phyloP scores from a whole-genome alignment of 192 early-diverging fungal genomes.

The Phycomyces nitens region DNA sequence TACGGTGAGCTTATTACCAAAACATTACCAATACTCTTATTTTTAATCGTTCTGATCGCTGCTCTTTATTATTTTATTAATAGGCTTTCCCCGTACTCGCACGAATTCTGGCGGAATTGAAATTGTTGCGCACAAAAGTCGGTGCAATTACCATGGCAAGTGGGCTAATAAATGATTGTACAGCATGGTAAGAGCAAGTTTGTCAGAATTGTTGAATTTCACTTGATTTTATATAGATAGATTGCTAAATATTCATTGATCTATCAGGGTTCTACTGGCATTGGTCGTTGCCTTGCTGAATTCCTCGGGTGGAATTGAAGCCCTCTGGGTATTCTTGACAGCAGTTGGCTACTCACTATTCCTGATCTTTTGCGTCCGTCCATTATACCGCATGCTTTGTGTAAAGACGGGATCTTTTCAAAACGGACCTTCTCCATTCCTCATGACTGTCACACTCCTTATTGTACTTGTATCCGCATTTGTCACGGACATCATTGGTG shows the following conservation, averaged over 20 bases:
- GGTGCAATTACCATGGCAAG: conserved; percentile 83
- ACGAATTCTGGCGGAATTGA: conserved; percentile 87
- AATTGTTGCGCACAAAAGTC: conserved; percentile 75
- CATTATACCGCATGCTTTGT: conserved; percentile 54
- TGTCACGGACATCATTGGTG: conserved; percentile 83
- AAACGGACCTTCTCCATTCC: conserved; percentile 51
- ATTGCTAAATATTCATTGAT: no score
- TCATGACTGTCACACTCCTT: conserved; percentile 72
- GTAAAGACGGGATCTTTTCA: conserved; percentile 47
- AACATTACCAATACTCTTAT: no score
- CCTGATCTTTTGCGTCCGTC: conserved; percentile 63
- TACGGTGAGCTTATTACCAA: conserved; percentile 65
- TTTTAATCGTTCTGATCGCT: no score
- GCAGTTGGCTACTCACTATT: conserved; percentile 69
- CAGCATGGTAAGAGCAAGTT: conserved; percentile 68
- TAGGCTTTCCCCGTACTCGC: conserved; percentile 92
- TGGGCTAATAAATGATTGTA: conserved; percentile 83
- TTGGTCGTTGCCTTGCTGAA: conserved; percentile 86
- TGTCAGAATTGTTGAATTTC: no score
- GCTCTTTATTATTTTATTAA: background rate
- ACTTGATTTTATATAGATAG: no score
- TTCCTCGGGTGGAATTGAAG: conserved; percentile 61
- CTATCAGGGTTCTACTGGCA: conserved; percentile 52
- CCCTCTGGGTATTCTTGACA: conserved; percentile 80
- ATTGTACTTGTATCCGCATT: conserved; percentile 70